Evolutionary conservation across 495 filamentous ascomycete genomes (phyloP).

Genomic region (Lasiosphaeris hirsuta): DNA sequence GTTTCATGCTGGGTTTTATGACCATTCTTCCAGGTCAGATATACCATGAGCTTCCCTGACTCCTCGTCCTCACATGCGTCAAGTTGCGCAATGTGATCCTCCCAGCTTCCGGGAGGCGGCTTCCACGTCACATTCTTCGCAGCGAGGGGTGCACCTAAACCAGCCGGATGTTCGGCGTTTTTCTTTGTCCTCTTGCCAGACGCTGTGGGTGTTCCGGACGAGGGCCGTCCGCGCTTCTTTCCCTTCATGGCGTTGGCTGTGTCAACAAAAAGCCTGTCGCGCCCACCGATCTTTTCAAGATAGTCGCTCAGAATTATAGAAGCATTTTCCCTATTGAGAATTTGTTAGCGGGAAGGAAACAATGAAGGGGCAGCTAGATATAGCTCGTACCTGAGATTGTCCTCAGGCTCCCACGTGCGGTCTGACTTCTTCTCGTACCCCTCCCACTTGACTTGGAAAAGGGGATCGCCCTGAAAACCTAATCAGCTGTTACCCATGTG

Average conservation of each 20-base stretch:
- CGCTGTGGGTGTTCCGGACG: conserved; percentile 26
- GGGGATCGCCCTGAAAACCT: conserved; percentile 34
- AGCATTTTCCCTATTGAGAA: conserved; percentile 38
- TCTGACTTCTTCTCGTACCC: conserved; percentile 57
- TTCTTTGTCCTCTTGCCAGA: conserved; percentile 35
- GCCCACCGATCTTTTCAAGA: conserved; percentile 46
- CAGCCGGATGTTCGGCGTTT: conserved; percentile 36
- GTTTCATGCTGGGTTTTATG: conserved; percentile 59
- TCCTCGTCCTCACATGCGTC: conserved; percentile 56
- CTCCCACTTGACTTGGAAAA: conserved; percentile 60
- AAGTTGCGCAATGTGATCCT: conserved; percentile 51
- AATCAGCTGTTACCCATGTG: conserved; percentile 2
- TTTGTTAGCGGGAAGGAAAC: conserved; percentile 3
- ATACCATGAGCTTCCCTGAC: conserved; percentile 45
- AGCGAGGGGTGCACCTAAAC: conserved; percentile 36
- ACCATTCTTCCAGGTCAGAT: conserved; percentile 55
- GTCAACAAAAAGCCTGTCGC: conserved; percentile 49
- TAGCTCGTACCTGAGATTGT: conserved; percentile 48
- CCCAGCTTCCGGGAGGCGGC: conserved; percentile 56
- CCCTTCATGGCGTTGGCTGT: conserved; percentile 34
- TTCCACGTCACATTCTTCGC: conserved; percentile 41
- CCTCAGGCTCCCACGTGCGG: conserved; percentile 59
- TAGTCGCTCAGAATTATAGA: conserved; percentile 45
- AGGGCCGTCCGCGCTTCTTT: conserved; percentile 47
- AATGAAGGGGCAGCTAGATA: not conserved